Conservation (phyloP, 306 rosid species). For the Rubus idaeus region DNA sequence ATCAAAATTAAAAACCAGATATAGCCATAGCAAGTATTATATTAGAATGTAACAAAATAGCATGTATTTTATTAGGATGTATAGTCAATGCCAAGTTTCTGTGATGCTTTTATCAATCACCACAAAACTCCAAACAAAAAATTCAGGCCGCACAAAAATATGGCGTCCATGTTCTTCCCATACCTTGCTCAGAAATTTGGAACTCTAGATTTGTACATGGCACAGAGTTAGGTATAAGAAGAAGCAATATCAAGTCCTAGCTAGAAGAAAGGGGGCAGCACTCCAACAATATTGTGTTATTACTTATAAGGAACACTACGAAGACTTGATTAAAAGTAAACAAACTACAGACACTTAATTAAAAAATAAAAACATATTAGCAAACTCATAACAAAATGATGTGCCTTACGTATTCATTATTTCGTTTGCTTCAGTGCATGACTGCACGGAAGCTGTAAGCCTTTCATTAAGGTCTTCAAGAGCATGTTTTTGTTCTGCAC, state of each 20-base stretch:
- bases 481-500: constrained; percentile 70
- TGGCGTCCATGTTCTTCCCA: neutral
- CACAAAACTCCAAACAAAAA: neutral
- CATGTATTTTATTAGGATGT: neutral
- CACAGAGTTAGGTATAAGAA: neutral
- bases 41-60: neutral
- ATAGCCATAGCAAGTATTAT: neutral
- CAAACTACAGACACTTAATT: neutral
- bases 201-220: neutral
- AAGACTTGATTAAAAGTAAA: neutral
- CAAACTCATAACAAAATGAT: constrained; percentile 7
- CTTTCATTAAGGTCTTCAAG: constrained; percentile 80
- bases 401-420: constrained; percentile 66
- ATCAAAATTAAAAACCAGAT: neutral
- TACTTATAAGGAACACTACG: constrained; percentile 1
- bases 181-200: neutral
- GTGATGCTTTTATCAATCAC: constrained; percentile 1
- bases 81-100: neutral
- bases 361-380: neutral
- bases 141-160: neutral
- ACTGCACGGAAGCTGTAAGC: constrained; percentile 76
- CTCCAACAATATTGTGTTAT: neutral
- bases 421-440: constrained; percentile 84
- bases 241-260: neutral
- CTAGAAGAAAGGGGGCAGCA: neutral